Evolutionary conservation across 1,284 basidiomycete genomes (phyloP), one percentile per base, ranked within the genome.

Genomic region (Porodaedalea pini): DNA sequence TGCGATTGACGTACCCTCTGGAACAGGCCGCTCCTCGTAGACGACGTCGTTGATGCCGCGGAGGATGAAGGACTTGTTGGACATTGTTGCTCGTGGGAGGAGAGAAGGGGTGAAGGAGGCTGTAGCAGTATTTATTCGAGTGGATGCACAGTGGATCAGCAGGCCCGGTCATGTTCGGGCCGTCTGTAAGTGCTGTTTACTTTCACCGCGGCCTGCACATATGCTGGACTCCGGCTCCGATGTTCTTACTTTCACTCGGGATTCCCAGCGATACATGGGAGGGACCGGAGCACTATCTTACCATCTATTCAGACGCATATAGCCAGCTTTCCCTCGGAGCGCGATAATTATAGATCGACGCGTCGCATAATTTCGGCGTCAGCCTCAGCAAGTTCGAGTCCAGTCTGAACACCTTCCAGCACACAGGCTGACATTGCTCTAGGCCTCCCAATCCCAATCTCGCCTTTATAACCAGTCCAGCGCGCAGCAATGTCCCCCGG

Each of bases 1-100:
- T 25, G 19, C 25, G 4, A 27, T 21, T 7, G 41, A 62, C 80
- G 62, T 57, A 88, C 88, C 73, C 57, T 89, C 79, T 25, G 92
- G 92, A 59, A 97, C 81, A 4, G 88, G 86, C 2, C 90, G 78
- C 64, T 91, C 76, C 66, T 94, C 90, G 65, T 83, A 94, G 47
- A 74, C 75, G 59, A 87, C 82, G 53, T 90, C 77, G n/a, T 92
- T 78, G 64, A 93, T 75, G 49, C 77, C 81, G 51, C 82, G 80
- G 51, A 95, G 78, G 52, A 94, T 87, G 68, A 94, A 92, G 8
- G 90, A 91, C 52, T 78, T 81, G 71, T 93, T 94, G 69, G 86
- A 78, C 39, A 81, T 78, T 11, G 49, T 36, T 36, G 49, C n/a
- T n/a, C 19, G 40, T 21, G 40, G 19, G 40, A 41, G 11, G 19